Evolutionary conservation across 805 yeast genomes (phyloP), one percentile per base, ranked within the genome.

Genomic region (Candida ascalaphidarum): DNA sequence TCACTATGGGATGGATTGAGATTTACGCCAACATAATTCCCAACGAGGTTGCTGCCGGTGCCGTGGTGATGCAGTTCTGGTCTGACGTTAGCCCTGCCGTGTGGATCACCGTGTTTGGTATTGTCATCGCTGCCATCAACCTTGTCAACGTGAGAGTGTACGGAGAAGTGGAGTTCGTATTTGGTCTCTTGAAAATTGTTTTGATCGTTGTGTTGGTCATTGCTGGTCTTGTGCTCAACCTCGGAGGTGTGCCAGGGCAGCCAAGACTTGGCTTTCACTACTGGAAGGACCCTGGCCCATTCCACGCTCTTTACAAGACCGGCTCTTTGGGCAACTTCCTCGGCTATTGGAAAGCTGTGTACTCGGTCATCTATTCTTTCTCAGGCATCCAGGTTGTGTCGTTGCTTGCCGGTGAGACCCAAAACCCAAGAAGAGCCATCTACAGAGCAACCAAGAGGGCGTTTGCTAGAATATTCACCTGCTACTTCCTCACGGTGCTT

Each of bases 261-360:
- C 43, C 40, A 5, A 30, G 47, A 23, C 21, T 50, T 20, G 59
- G 59, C 1, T 51, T 51, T 41, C 34, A 44, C 19, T 65, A 64
- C 41, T 69, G 74, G 73, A 47, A 48, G 28, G 29, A 55, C 25
- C n/a, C n/a, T n/a, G 68, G 68, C 13, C 58, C 68, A 1, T 59
- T 65, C 41, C 39, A 28, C 32, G 28, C 21, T 7, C 42, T 47
- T 14, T 41, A 50, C 30, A 35, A 35, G 3, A 35, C 44, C 14
- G 46, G 48, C 13, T 14, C 16, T 8, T 22, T 42, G 12, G 52
- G 55, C 14, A 32, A 32, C 25, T 52, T 52, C 27, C 29, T 37
- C 7, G 61, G 47, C 2, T 51, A 50, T 30, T 51, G 57, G 56
- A 44, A 39, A 23, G 41, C 46, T 20, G 42, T 66, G 16, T 45